Evolutionary conservation across 495 filamentous ascomycete species (phyloP), one percentile per base, ranked within the genome.

Genomic region (Neurospora sublineolata): DNA sequence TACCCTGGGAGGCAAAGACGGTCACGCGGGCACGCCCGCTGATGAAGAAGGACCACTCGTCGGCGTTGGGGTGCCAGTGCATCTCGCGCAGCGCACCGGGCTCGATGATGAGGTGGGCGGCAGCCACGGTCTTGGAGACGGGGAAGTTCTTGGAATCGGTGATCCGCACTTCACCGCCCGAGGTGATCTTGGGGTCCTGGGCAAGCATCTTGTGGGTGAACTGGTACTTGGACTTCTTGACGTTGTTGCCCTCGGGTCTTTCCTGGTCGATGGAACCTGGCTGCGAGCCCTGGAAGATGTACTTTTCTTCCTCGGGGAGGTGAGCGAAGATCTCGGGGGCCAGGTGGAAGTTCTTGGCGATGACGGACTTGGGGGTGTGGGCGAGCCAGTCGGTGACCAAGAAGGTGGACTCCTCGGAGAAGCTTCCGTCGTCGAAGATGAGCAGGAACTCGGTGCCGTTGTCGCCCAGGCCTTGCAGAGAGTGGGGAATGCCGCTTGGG

Each of bases 381-480:
- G 86, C 86, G 70, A 91, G 79, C 89, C 88, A 90, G 77, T 92
- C 90, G 0, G 87, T 88, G 38, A 92, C 77, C 11, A 91, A 70
- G 73, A 91, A 91, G 3, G 90, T 91, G 23, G 87, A 89, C 71
- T 92, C 89, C 76, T 92, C 90, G 8, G 87, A 89, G 79, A 92
- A 92, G 72, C 80, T 75, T 23, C 89, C 89, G 75, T 89, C 84
- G 72, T 92, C 90, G 73, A 92, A 91, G 70, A 92, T 85, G 52
- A 92, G 82, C 11, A 92, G 83, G 74, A 91, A 92, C 76, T 92
- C 90, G 30, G 88, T 90, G 36, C 89, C 90, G 73, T 91, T 89
- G 9, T 84, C 80, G 71, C 85, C 80, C 0, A 92, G 82, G 4
- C 89, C 90, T 71, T 92, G 90, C 7, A 92, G 83, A 0, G 87